Percentiles rank a stretch among this genome's conserved stretches.
These are phyloP conservation scores for Trichoderma aggressivum DNA, from an alignment of 2,329 filamentous ascomycete genomes.

Conservation along the genomic window DNA sequence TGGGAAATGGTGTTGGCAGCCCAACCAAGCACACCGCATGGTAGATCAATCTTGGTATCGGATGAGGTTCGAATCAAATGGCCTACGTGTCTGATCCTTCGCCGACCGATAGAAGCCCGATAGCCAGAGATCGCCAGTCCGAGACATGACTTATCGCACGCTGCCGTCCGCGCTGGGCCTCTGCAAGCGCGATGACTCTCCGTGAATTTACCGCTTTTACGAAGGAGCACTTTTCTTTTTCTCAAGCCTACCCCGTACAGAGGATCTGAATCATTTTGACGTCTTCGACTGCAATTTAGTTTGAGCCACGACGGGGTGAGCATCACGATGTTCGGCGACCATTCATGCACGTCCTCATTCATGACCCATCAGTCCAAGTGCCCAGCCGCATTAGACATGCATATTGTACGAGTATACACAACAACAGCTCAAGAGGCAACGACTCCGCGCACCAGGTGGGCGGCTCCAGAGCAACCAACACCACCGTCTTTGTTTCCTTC, in stretches of 20 bases:
- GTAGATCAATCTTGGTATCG: not conserved
- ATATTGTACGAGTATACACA: not conserved
- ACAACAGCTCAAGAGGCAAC: not conserved
- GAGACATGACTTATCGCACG: not conserved
- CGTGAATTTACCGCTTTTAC: not conserved
- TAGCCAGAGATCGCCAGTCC: not conserved
- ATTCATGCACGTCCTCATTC: not conserved
- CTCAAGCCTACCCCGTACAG: not conserved
- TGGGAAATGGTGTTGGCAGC: not conserved
- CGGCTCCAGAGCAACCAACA: not conserved
- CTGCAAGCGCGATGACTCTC: not conserved
- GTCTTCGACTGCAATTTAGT: not conserved
- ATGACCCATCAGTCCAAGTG: not conserved
- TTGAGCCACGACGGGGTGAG: not conserved
- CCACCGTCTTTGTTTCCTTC: not conserved
- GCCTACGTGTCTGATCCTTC: not conserved
- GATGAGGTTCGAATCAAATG: not conserved
- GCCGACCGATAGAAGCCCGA: not conserved
- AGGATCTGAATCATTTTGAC: not conserved
- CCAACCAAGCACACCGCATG: not conserved
- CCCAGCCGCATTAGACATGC: not conserved
- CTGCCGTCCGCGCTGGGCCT: not conserved
- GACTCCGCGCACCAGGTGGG: constrained; percentile 1
- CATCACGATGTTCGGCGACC: not conserved
- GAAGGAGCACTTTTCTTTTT: not conserved